Conservation (phyloP, 305 asterid genomes). For the Fraxinus ornus region DNA sequence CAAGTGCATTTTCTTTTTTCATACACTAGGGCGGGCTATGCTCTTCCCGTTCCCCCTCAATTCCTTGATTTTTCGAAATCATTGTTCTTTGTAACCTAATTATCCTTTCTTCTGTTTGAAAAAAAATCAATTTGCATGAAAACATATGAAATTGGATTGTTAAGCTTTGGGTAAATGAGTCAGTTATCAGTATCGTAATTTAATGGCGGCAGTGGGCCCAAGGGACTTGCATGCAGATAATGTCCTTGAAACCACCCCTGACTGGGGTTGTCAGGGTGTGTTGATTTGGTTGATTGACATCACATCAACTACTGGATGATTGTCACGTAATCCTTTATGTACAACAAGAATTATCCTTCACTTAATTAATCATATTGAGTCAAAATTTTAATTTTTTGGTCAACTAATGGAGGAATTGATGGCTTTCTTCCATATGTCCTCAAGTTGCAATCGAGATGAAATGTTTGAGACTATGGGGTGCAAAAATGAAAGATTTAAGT, state of each 20-base stretch:
- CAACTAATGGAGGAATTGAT: neutral
- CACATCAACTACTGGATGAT: too few species aligned
- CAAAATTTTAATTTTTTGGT: too few species aligned
- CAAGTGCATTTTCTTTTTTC: neutral
- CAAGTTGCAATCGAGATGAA: neutral
- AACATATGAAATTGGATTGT: neutral
- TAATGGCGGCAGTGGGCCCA: conserved; percentile 40
- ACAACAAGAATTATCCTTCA: too few species aligned
- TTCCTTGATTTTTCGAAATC: neutral
- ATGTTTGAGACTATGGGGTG: neutral
- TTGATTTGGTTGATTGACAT: neutral
- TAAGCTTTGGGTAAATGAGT: neutral
- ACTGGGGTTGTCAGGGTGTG: neutral
- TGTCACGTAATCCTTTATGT: too few species aligned
- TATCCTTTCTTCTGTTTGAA: neutral
- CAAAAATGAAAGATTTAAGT: neutral
- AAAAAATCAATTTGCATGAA: neutral
- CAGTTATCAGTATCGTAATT: conserved; percentile 29
- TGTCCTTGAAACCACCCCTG: conserved; percentile 15
- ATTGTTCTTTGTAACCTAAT: neutral
- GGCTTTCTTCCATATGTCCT: neutral
- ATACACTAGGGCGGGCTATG: neutral
- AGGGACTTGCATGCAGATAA: conserved; percentile 36
- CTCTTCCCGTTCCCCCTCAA: neutral
- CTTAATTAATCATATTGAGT: neutral